These are phyloP conservation scores for Coniochaeta sp. DNA, from an alignment of 2,329 filamentous ascomycete species.

Conservation along the genomic window DNA sequence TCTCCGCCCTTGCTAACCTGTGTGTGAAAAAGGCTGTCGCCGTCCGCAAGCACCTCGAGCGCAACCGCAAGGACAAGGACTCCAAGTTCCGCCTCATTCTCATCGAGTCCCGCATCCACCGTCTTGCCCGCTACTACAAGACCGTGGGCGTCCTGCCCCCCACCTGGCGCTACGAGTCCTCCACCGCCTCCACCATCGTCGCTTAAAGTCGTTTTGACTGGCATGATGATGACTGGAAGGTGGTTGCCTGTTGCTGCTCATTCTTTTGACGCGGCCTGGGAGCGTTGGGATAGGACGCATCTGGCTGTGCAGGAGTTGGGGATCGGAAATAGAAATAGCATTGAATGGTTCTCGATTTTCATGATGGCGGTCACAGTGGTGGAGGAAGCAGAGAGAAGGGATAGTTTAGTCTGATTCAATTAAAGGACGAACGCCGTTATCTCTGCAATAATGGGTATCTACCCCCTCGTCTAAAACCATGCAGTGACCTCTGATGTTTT, in stretches of 20 bases:
- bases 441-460: background rate
- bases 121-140: slow-evolving; percentile 97
- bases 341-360: background rate
- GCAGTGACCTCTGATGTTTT: background rate
- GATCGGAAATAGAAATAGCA: slow-evolving; percentile 20
- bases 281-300: background rate
- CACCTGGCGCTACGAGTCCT: slow-evolving; percentile 98
- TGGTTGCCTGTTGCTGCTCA: slow-evolving; percentile 1
- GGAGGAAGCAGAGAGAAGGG: background rate
- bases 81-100: slow-evolving; percentile 99
- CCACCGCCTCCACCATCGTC: slow-evolving; percentile 90
- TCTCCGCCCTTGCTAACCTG: background rate
- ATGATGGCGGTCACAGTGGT: background rate
- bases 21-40: slow-evolving; percentile 66
- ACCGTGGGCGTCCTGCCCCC: slow-evolving; percentile 77
- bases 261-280: background rate
- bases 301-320: slow-evolving; percentile 29
- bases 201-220: slow-evolving; percentile 55
- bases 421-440: background rate
- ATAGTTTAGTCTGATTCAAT: background rate
- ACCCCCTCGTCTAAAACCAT: background rate
- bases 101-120: slow-evolving; percentile 99
- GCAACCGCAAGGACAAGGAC: slow-evolving; percentile 99
- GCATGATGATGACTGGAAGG: slow-evolving; percentile 12
- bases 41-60: slow-evolving; percentile 99